Evolutionary conservation across 352 stramenopile genomes (phyloP).

Genomic region (Phytophthora uliginosa): DNA sequence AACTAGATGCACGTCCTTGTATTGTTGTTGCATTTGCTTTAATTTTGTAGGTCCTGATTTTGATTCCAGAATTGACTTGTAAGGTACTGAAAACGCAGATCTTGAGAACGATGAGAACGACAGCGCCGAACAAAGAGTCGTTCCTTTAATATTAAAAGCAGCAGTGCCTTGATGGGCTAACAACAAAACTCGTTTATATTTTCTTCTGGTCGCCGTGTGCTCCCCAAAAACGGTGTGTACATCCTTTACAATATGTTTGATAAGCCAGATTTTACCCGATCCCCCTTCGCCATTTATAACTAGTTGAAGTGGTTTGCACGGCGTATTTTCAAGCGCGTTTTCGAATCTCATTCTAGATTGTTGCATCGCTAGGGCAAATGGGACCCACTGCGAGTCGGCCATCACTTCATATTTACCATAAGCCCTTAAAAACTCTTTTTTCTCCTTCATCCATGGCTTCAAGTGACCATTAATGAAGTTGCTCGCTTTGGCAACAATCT

Average conservation of each 20-base stretch:
- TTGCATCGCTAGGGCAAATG: slow-evolving; percentile 8
- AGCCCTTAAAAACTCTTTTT: too few relatives aligned
- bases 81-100: slow-evolving; percentile 9
- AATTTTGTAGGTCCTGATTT: slow-evolving; percentile 5
- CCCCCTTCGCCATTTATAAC: too few relatives aligned
- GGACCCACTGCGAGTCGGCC: slow-evolving; percentile 9
- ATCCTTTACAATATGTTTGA: slow-evolving; percentile 17
- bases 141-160: slow-evolving; percentile 14
- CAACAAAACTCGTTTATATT: slow-evolving; percentile 3
- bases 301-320: too few relatives aligned
- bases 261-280: neutral
- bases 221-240: slow-evolving; percentile 4
- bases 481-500: too few relatives aligned
- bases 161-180: slow-evolving; percentile 16
- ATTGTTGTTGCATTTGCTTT: slow-evolving; percentile 3
- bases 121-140: neutral
- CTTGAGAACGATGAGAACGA: slow-evolving; percentile 9
- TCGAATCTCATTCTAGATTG: neutral
- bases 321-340: too few relatives aligned
- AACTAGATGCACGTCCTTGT: neutral
- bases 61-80: neutral
- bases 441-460: too few relatives aligned
- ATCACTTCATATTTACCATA: neutral
- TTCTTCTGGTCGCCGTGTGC: neutral
- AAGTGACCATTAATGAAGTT: too few relatives aligned